phyloP scores from a whole-genome alignment of 2,329 filamentous ascomycete genomes.

The Alternaria gaisen region DNA sequence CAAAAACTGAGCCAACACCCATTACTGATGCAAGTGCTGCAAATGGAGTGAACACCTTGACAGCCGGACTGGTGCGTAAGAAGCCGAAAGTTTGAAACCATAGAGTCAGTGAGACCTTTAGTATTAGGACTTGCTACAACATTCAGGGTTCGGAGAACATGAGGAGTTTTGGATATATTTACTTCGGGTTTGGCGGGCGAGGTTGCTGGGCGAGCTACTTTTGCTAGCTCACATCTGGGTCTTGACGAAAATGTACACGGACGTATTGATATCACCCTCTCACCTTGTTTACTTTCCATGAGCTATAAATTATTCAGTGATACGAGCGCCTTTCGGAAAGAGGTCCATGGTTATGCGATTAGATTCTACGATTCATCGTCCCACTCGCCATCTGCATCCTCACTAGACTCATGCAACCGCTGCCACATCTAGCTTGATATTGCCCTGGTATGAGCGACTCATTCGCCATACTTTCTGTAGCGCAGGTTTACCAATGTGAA shows the following conservation, averaged over 20 bases:
- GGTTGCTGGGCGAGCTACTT: slow-evolving; percentile 33
- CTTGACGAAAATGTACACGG: background rate
- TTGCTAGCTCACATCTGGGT: background rate
- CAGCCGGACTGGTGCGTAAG: slow-evolving; percentile 45
- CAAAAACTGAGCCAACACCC: slow-evolving; percentile 34
- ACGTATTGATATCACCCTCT: background rate
- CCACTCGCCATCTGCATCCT: no score
- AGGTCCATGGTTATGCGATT: no score
- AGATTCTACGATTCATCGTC: no score
- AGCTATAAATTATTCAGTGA: background rate
- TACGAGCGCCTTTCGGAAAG: no score
- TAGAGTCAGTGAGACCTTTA: background rate
- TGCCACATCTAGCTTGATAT: no score
- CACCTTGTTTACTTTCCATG: background rate
- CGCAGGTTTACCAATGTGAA: background rate
- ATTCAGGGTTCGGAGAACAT: background rate
- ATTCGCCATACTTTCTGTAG: no score
- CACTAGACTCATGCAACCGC: no score
- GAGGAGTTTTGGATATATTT: background rate
- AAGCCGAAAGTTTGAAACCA: slow-evolving; percentile 40
- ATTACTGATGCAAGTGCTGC: slow-evolving; percentile 12
- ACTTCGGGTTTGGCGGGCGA: background rate
- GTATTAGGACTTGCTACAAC: no score
- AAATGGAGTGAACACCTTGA: slow-evolving; percentile 41
- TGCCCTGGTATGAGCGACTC: no score